A percentile compares a stretch with the other conserved stretches of the same genome.
Conservation (phyloP, 768 basidiomycete genomes). For the Lactarius sp. region DNA sequence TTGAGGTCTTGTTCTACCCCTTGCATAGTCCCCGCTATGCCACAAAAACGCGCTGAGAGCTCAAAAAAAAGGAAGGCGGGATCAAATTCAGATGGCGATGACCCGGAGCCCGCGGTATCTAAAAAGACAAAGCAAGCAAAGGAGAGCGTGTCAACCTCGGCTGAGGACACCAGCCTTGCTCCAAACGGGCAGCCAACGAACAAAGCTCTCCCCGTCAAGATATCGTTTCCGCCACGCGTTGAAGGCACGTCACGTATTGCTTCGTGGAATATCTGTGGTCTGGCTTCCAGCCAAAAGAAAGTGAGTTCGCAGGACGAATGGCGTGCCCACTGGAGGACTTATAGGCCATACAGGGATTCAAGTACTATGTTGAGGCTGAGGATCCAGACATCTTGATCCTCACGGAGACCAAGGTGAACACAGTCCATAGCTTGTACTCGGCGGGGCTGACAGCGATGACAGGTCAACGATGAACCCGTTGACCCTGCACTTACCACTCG, state of each 20-base stretch:
- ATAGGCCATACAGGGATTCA: conserved; percentile 56
- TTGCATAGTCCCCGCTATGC: not conserved
- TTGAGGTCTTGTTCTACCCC: not conserved
- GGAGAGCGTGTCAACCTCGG: conserved; percentile 4
- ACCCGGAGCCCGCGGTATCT: not conserved
- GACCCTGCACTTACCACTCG: conserved; percentile 52
- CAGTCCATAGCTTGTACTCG: not conserved
- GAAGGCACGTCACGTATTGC: conserved; percentile 51
- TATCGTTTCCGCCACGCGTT: conserved; percentile 49
- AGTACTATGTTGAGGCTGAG: conserved; percentile 76
- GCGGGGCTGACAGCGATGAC: not conserved
- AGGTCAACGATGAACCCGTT: conserved; percentile 69
- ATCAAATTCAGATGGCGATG: conserved; percentile 8
- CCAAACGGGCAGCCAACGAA: conserved; percentile 64
- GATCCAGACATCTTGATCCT: conserved; percentile 80
- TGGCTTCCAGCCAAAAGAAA: conserved; percentile 75
- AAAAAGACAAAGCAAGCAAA: conserved; percentile 19
- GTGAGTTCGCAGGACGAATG: conserved; percentile 33
- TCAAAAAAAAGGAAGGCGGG: conserved; percentile 21
- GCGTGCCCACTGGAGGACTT: not conserved
- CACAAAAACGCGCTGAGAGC: conserved; percentile 12
- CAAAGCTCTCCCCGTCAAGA: conserved; percentile 59
- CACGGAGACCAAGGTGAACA: conserved; percentile 75
- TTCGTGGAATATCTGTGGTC: conserved; percentile 78
- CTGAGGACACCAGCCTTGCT: conserved; percentile 23